Percentiles rank a stretch among this genome's conserved stretches.
These are phyloP conservation scores for Bruguiera gymnorhiza DNA, from an alignment of 345 rosid genomes.

Conservation along the genomic window DNA sequence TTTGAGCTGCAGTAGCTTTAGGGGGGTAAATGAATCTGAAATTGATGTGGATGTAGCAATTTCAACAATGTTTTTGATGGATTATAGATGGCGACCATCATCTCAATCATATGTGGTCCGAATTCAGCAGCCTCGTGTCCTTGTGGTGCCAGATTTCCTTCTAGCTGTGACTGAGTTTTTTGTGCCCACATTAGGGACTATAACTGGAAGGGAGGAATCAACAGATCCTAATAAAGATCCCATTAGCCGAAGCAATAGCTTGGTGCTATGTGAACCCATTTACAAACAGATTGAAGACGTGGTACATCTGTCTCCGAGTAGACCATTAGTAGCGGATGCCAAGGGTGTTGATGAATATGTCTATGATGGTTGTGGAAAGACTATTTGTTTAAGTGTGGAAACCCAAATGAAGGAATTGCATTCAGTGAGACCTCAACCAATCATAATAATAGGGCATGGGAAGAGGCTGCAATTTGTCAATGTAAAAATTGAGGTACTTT, in stretches of 20 bases:
- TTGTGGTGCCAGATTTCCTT: constrained; percentile 97
- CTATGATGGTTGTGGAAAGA: constrained; percentile 91
- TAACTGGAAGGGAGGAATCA: constrained; percentile 90
- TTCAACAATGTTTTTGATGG: constrained; percentile 94
- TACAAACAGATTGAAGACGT: constrained; percentile 76
- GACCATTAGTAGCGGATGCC: constrained; percentile 79
- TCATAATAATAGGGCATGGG: constrained; percentile 82
- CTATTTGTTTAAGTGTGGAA: constrained; percentile 59
- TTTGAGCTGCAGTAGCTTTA: constrained; percentile 48
- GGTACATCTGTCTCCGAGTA: constrained; percentile 71
- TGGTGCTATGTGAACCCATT: constrained; percentile 64
- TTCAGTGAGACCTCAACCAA: constrained; percentile 55
- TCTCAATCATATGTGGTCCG: constrained; percentile 85
- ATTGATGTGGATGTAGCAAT: constrained; percentile 53
- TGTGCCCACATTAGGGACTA: constrained; percentile 82
- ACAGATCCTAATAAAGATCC: constrained; percentile 95
- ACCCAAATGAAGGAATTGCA: constrained; percentile 43
- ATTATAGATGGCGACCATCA: constrained; percentile 84
- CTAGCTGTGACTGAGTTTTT: constrained; percentile 91
- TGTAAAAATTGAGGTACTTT: constrained; percentile 79
- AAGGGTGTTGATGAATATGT: constrained; percentile 73
- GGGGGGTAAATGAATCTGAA: constrained; percentile 44
- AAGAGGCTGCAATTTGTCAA: constrained; percentile 87
- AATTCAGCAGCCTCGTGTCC: constrained; percentile 90
- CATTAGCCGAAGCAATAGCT: constrained; percentile 57